Conservation (phyloP, 2,329 filamentous ascomycete species). For the Nemania bipapillata region DNA sequence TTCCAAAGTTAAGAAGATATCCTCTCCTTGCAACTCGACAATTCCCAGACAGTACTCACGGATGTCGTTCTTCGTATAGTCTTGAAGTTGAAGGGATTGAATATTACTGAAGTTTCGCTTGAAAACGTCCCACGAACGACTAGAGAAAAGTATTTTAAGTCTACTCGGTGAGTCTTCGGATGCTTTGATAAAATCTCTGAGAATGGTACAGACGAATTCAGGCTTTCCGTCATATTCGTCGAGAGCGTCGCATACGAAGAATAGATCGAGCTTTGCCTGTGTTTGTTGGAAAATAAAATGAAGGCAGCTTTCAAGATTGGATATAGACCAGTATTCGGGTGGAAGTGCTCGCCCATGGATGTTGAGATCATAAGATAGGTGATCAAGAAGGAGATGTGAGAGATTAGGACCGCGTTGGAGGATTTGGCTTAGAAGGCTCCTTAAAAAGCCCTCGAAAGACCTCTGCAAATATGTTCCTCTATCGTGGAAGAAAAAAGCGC, state of each 20-base stretch:
- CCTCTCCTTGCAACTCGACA: not conserved
- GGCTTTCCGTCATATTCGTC: not conserved
- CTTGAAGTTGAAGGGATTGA: slow-evolving; percentile 28
- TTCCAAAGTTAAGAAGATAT: too few species aligned
- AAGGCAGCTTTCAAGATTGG: not conserved
- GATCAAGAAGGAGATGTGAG: too few species aligned
- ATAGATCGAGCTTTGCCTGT: too few species aligned
- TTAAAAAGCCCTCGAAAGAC: too few species aligned
- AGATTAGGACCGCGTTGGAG: not conserved
- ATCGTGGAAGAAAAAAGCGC: too few species aligned
- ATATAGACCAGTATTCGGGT: not conserved
- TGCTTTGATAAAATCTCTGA: not conserved
- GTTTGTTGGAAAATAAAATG: not conserved
- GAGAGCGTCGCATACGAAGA: not conserved
- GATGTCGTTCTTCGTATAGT: slow-evolving; percentile 39
- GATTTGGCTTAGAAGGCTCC: not conserved
- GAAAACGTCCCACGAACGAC: not conserved
- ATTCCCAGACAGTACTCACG: slow-evolving; percentile 28
- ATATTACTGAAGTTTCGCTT: not conserved
- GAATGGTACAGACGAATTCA: not conserved
- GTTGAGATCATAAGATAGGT: too few species aligned
- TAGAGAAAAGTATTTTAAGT: not conserved
- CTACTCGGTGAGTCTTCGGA: too few species aligned
- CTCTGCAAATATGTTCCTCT: too few species aligned
- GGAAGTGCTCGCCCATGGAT: too few species aligned